Percentiles rank a stretch among this genome's conserved stretches.
phyloP scores from a whole-genome alignment of 1,284 basidiomycete species.

The Clitocybe nebularis region DNA sequence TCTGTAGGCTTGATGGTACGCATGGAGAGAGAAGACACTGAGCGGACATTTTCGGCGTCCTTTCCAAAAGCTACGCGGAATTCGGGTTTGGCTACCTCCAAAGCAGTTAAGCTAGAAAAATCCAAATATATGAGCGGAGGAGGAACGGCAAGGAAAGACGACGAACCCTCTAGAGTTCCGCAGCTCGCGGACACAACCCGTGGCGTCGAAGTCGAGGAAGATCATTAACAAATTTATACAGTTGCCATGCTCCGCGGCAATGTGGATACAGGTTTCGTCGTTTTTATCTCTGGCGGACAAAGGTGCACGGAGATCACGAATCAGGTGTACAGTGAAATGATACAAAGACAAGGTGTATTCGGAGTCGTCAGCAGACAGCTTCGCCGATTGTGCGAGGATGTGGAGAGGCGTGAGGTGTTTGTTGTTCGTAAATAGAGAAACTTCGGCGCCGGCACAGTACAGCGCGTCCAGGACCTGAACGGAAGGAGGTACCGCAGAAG shows the following conservation, averaged over 20 bases:
- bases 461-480: conserved; percentile 60
- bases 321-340: conserved; percentile 59
- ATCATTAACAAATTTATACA: conserved; percentile 57
- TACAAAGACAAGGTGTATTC: conserved; percentile 42
- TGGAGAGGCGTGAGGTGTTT: conserved; percentile 69
- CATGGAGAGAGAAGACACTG: conserved; percentile 50
- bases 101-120: conserved; percentile 52
- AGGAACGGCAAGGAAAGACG: no score
- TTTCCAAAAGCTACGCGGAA: conserved; percentile 55
- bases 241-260: conserved; percentile 88
- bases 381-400: conserved; percentile 56
- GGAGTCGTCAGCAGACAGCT: conserved; percentile 29
- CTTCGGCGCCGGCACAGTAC: conserved; percentile 69
- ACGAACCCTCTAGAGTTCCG: conserved; percentile 67
- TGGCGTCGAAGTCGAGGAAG: conserved; percentile 59
- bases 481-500: conserved; percentile 50
- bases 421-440: conserved; percentile 60
- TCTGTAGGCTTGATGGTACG: conserved; percentile 49
- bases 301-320: conserved; percentile 63
- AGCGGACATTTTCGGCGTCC: conserved; percentile 41
- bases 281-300: conserved; percentile 70
- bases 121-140: no score
- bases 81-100: conserved; percentile 62
- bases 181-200: conserved; percentile 49
- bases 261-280: conserved; percentile 90